These are phyloP conservation scores for Perkinsus marinus DNA, from an alignment of 169 alveolate species.

Conservation along the genomic window DNA sequence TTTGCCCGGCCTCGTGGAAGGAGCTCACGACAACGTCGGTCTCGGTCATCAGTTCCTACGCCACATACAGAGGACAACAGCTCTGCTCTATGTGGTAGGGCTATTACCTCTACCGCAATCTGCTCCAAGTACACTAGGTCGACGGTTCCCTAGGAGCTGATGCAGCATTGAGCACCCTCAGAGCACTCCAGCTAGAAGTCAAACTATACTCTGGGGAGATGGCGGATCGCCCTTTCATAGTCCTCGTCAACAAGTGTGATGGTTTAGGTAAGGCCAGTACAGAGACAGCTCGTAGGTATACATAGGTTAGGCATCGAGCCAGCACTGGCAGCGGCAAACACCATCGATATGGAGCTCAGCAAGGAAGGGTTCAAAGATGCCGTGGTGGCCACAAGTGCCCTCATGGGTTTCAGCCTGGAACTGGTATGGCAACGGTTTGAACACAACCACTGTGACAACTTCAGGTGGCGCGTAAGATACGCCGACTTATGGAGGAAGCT, in stretches of 20 bases:
- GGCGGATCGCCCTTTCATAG: background rate
- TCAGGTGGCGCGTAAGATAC: background rate
- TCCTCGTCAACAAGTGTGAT: constrained; percentile 3
- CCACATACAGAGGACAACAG: constrained; percentile 70
- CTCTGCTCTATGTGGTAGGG: constrained; percentile 32
- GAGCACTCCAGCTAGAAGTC: background rate
- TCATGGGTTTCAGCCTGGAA: background rate
- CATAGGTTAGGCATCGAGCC: background rate
- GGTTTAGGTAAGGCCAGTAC: background rate
- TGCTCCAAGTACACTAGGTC: too few species aligned
- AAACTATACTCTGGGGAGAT: background rate
- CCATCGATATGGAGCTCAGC: background rate
- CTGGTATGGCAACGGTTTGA: background rate
- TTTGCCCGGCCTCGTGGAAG: constrained; percentile 78
- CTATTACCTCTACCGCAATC: too few species aligned
- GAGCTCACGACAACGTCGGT: constrained; percentile 65
- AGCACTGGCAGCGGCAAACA: background rate
- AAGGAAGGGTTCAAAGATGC: background rate
- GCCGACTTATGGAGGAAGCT: background rate
- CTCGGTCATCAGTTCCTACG: constrained; percentile 68
- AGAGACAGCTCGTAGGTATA: background rate
- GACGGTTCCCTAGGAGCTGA: background rate
- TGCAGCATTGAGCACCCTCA: background rate
- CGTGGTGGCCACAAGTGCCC: background rate
- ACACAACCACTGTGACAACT: background rate